phyloP scores from a whole-genome alignment of 1,139 yeast genomes.

The Geotrichum citri-aurantii region DNA sequence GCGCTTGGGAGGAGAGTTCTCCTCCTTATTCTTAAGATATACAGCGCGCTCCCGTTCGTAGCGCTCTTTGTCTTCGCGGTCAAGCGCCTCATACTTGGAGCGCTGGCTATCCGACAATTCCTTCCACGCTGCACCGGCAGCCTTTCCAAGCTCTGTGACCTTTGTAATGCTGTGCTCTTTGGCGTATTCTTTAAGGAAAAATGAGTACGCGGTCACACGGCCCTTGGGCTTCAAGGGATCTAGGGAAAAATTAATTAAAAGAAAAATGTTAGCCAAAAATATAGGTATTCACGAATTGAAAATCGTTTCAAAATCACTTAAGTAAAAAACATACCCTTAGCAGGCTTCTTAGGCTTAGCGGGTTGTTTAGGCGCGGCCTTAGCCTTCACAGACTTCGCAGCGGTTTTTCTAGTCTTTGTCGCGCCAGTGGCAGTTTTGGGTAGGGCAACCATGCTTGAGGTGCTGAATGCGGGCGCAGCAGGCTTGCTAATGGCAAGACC shows the following conservation, averaged over 20 bases:
- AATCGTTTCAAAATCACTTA: background rate
- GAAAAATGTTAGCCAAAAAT: background rate
- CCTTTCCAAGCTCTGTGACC: constrained; percentile 55
- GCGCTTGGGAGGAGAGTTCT: constrained; percentile 1
- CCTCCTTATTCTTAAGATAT: constrained; percentile 39
- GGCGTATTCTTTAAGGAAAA: background rate
- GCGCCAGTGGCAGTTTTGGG: background rate
- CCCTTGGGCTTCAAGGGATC: background rate
- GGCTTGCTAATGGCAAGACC: background rate
- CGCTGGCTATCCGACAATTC: constrained; percentile 73
- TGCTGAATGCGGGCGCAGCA: background rate
- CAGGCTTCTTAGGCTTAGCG: background rate
- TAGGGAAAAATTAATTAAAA: background rate
- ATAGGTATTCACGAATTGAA: background rate
- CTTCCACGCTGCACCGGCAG: constrained; percentile 96
- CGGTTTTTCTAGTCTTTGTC: background rate
- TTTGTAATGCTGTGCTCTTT: background rate
- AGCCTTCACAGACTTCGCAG: background rate
- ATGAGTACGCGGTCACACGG: background rate
- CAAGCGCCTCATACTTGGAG: constrained; percentile 83
- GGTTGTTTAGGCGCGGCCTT: background rate
- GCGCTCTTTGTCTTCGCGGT: constrained; percentile 93
- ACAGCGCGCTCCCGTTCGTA: constrained; percentile 94
- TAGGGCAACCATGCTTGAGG: background rate
- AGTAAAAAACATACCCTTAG: background rate